Base-by-base conservation (phyloP, 306 rosid genomes). In the Quercus suber region DNA sequence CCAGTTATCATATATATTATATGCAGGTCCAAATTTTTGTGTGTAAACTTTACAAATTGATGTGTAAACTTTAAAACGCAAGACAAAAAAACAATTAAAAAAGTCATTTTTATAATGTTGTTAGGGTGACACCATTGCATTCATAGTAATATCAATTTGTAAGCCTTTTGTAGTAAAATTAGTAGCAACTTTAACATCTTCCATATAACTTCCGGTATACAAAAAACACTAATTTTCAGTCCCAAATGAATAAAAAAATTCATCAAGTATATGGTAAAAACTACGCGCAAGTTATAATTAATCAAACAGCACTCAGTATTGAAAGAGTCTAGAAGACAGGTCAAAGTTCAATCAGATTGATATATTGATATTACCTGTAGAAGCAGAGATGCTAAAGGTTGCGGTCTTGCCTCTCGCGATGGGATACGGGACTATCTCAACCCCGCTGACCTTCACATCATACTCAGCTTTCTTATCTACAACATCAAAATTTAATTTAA, bases 361-460 rank as follows among this genome's bases (percentile, higher is more conserved):
- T 63, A 52, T 65, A 31, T 27, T 14, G 23, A 55, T 21, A 52
- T 1, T 81, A 92, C 99, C 93, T 82, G 97, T 84, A 58, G 84
- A 69, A 55, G 97, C 97, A 83, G 93, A 76, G 80, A 93, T 90
- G 85, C 84, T 88, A 87, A 95, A 92, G 78, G 88, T 89, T 52
- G 97, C 95, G 25, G 92, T 87, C 57, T 87, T 81, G 82, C 99
- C 99, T 73, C 99, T 80, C 4, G 82, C 88, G 1, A 95, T 23
- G 13, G 99, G 98, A 79, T 82, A 15, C 70, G 98, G 99, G 69
- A 84, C 61, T 81, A 95, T 95, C 61, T 91, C 89, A 64, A 95
- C 92, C 79, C 84, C 94, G 1, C 60, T 85, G 55, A 95, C 97
- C 79, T 83, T 86, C 68, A 95, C 89, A 77, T 78, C 86, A 82